Percentiles rank a stretch among this genome's conserved stretches.
These are phyloP conservation scores for Tetratostichococcus sp. DNA, from an alignment of 139 green algal species.

Conservation along the genomic window DNA sequence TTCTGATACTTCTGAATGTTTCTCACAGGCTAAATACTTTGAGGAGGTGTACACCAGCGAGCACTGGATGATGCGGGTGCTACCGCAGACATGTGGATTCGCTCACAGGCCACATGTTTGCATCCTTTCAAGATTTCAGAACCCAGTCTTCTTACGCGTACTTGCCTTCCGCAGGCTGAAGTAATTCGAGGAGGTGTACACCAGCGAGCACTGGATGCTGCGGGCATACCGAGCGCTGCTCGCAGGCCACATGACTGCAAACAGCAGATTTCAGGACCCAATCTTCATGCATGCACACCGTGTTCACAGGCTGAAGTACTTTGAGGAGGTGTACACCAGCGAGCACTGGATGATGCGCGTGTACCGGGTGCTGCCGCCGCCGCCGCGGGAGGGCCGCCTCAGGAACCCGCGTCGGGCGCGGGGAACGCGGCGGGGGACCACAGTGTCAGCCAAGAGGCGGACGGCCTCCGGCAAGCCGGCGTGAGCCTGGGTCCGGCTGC, in stretches of 20 bases:
- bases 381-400: slow-evolving; percentile 41
- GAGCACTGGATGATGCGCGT: slow-evolving; percentile 90
- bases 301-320: slow-evolving; percentile 57
- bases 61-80: slow-evolving; percentile 89
- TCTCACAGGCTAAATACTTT: slow-evolving; percentile 62
- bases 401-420: slow-evolving; percentile 23
- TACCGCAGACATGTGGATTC: too few species aligned
- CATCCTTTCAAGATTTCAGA: too few species aligned
- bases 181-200: slow-evolving; percentile 96
- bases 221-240: slow-evolving; percentile 66
- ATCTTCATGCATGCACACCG: too few species aligned
- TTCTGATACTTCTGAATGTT: background rate
- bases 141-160: too few species aligned
- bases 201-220: slow-evolving; percentile 88
- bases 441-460: background rate
- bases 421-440: too few species aligned
- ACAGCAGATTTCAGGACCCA: too few species aligned
- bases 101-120: too few species aligned
- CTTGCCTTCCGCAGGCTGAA: background rate
- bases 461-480: background rate
- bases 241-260: too few species aligned
- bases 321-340: slow-evolving; percentile 92
- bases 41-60: slow-evolving; percentile 90
- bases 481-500: too few species aligned
- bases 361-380: slow-evolving; percentile 55